Evolutionary conservation across 805 yeast genomes (phyloP), one percentile per base, ranked within the genome.

Genomic region (Candida stauntonica): DNA sequence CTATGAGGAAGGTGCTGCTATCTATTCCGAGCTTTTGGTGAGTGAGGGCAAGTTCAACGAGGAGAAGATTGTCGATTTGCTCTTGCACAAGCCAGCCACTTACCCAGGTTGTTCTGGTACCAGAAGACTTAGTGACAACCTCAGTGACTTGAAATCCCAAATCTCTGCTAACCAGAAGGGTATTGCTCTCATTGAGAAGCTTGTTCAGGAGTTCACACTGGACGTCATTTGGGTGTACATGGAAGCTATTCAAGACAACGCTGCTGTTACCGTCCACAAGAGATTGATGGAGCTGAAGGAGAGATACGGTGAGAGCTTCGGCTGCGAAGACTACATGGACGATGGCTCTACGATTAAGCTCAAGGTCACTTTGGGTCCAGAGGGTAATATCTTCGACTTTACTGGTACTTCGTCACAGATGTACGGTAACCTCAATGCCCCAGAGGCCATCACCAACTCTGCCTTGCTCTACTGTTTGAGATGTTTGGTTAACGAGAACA

Each of bases 371-470:
- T 70, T 77, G 36, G 67, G 70, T 45, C 39, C 44, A 5, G 66
- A 67, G 3, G 67, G 72, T 20, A 87, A 91, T 15, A 64, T 70
- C 13, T 86, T 89, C 61, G 96, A 91, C 60, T 91, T 91, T 54
- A 67, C 75, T 2, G 96, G 93, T 13, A 83, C 96, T 0, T 84
- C 94, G 4, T 77, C 80, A n/a, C 94, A 91, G 58, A 75, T 85
- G 34, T 83, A 85, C 57, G 95, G 94, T 19, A 91, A 91, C 58
- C 70, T 86, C 61, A 91, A 93, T 60, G 96, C 97, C 0, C 98
- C 99, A 1, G 77, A 72, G 47, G 94, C 97, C 0, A 86, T 93
- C 46, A 81, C 95, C 2, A 78, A 78, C 54, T 84, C 95, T 19
- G 96, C 97, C 1, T 80, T 91, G 40, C 72, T 91, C 30, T 91